These are phyloP conservation scores for Phyllosticta citriasiana DNA, from an alignment of 2,329 filamentous ascomycete species.

Conservation along the genomic window DNA sequence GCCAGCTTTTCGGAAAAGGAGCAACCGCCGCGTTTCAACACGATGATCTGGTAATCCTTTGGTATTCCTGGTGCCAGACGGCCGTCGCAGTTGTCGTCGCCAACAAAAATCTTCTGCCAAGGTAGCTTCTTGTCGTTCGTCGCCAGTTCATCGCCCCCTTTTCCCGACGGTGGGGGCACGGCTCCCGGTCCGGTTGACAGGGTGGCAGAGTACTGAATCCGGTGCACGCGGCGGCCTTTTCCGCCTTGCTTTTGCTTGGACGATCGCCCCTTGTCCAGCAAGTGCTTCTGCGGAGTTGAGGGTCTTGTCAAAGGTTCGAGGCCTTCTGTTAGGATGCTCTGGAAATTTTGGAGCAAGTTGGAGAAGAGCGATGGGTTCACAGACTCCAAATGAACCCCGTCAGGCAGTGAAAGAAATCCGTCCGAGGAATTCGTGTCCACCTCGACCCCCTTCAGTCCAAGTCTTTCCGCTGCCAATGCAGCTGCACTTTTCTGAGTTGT, in stretches of 20 bases:
- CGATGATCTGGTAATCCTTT: constrained; percentile 60
- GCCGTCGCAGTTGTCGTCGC: constrained; percentile 53
- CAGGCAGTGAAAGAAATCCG: constrained; percentile 12
- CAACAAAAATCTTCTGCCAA: constrained; percentile 64
- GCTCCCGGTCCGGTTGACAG: constrained; percentile 53
- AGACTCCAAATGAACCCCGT: constrained; percentile 18
- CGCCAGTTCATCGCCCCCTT: constrained; percentile 19
- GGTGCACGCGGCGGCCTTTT: constrained; percentile 20
- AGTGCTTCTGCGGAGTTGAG: constrained; percentile 11
- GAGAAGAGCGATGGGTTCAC: constrained; percentile 22
- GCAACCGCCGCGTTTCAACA: constrained; percentile 74
- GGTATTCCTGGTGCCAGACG: constrained; percentile 43
- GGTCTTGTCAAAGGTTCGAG: constrained; percentile 11
- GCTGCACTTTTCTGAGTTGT: constrained; percentile 12
- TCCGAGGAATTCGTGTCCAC: background rate
- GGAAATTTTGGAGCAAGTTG: constrained; percentile 26
- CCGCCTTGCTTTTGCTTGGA: constrained; percentile 5
- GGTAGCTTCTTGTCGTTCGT: constrained; percentile 39
- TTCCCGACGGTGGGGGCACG: constrained; percentile 57
- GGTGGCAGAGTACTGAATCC: constrained; percentile 30
- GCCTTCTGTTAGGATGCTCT: constrained; percentile 21
- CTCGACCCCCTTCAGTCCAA: background rate
- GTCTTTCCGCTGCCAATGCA: background rate
- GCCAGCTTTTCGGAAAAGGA: constrained; percentile 73
- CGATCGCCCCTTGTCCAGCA: background rate